Evolutionary conservation across 495 filamentous ascomycete genomes (phyloP).

Genomic region (Penicillium longicatenatum): DNA sequence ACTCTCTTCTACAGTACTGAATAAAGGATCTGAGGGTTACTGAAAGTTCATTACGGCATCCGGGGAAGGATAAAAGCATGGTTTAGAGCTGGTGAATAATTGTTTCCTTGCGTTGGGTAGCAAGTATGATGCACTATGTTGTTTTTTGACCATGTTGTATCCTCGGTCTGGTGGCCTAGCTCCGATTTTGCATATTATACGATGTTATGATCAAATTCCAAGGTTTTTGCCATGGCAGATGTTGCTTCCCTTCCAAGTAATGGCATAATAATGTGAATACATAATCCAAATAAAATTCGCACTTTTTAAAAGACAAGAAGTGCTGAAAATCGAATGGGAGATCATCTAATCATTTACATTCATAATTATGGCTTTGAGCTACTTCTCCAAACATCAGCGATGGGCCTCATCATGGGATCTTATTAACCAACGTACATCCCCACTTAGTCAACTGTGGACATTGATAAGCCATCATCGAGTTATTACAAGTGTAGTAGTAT

Average conservation of each 20-base stretch:
- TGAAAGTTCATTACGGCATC: not conserved
- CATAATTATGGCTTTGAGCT: too few species aligned
- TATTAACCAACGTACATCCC: too few species aligned
- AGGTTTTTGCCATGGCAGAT: not conserved
- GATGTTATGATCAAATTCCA: constrained; percentile 26
- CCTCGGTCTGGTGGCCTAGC: not conserved
- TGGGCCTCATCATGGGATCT: too few species aligned
- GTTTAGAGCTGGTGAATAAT: not conserved
- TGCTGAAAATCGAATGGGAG: too few species aligned
- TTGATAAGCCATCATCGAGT: too few species aligned
- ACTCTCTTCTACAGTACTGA: constrained; percentile 68
- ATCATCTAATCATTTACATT: too few species aligned
- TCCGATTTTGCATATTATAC: constrained; percentile 16
- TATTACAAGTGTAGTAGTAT: too few species aligned
- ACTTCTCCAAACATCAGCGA: too few species aligned
- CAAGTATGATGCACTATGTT: not conserved
- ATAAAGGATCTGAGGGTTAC: not conserved
- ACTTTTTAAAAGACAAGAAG: too few species aligned
- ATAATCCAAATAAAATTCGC: too few species aligned
- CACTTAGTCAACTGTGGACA: too few species aligned
- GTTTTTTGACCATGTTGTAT: not conserved
- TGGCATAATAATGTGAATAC: too few species aligned
- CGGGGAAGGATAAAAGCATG: not conserved
- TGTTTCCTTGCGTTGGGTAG: not conserved
- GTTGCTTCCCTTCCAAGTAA: not conserved